These are phyloP conservation scores for Myochromella boudieri DNA, from an alignment of 768 basidiomycete genomes.

Conservation along the genomic window DNA sequence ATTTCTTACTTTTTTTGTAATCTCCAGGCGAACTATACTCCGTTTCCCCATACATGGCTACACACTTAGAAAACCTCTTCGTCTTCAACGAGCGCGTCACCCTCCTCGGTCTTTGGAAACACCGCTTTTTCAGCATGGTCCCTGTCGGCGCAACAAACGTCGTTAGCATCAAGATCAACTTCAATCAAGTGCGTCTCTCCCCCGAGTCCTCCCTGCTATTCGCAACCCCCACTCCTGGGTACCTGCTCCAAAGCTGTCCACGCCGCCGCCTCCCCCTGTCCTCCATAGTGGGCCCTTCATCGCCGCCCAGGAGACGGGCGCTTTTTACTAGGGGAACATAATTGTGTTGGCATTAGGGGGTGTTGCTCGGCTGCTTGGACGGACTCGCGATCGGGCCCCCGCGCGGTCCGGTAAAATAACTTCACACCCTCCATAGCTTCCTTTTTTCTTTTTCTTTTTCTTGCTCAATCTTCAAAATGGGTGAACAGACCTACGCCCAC, in stretches of 20 bases:
- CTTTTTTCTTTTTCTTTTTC: too few relatives aligned
- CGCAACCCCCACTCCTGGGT: conserved; percentile 69
- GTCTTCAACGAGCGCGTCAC: conserved; percentile 99
- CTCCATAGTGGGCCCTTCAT: conserved; percentile 85
- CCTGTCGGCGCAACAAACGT: conserved; percentile 99
- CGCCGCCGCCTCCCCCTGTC: conserved; percentile 74
- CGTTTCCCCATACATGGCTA: conserved; percentile 94
- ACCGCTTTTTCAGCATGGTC: conserved; percentile 97
- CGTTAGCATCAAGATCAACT: conserved; percentile 93
- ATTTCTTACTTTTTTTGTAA: not conserved
- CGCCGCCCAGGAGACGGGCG: conserved; percentile 95
- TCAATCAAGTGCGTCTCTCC: conserved; percentile 64
- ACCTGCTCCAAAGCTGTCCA: conserved; percentile 94
- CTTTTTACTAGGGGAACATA: conserved; percentile 92
- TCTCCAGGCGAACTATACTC: conserved; percentile 89
- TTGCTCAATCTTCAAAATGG: too few relatives aligned
- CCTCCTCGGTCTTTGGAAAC: conserved; percentile 88
- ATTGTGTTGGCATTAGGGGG: conserved; percentile 97
- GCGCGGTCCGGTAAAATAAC: too few relatives aligned
- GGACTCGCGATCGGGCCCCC: too few relatives aligned
- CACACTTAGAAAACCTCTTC: conserved; percentile 87
- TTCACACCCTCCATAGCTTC: too few relatives aligned
- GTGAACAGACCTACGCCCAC: too few relatives aligned
- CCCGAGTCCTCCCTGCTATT: not conserved
- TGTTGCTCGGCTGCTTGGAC: too few relatives aligned